Conservation (phyloP, 805 yeast genomes). For the Candida endomychidarum region DNA sequence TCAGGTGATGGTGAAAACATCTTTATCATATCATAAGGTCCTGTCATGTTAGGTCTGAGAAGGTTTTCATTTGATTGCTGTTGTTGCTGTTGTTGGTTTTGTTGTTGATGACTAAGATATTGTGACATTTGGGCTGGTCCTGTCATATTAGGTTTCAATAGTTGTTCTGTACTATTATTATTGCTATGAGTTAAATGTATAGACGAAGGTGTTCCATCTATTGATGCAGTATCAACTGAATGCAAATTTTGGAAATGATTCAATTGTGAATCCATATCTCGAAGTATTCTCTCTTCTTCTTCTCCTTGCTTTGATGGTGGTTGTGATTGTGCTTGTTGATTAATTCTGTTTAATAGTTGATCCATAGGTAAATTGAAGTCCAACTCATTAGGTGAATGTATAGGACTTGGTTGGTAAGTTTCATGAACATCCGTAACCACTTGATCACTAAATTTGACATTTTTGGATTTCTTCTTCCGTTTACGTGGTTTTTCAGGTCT, state of each 20-base stretch:
- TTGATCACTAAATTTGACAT: conserved; percentile 73
- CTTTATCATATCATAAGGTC: conserved; percentile 34
- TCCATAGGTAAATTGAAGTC: conserved; percentile 78
- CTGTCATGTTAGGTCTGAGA: conserved; percentile 43
- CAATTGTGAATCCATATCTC: conserved; percentile 73
- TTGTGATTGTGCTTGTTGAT: conserved; percentile 12
- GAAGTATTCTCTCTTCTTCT: conserved; percentile 69
- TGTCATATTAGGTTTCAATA: conserved; percentile 45
- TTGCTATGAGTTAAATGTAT: conserved; percentile 34
- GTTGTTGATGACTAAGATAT: conserved; percentile 16
- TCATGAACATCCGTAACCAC: conserved; percentile 48
- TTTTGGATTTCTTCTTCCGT: conserved; percentile 45
- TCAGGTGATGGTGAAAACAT: conserved; percentile 17
- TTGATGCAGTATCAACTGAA: conserved; percentile 70
- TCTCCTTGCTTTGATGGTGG: conserved; percentile 24
- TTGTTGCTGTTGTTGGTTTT: too few species aligned
- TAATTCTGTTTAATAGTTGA: conserved; percentile 53
- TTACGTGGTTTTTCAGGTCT: conserved; percentile 50
- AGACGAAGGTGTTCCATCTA: conserved; percentile 65
- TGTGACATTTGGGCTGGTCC: conserved; percentile 46
- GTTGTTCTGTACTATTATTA: conserved; percentile 15
- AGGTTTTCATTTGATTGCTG: too few species aligned
- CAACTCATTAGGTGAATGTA: conserved; percentile 30
- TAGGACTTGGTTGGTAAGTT: conserved; percentile 19
- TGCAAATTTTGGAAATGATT: conserved; percentile 74